Evolutionary conservation across 176 grass and related monocot species (phyloP), one percentile per base, ranked within the genome.

Genomic region (Hsuehochloa calcarea): DNA sequence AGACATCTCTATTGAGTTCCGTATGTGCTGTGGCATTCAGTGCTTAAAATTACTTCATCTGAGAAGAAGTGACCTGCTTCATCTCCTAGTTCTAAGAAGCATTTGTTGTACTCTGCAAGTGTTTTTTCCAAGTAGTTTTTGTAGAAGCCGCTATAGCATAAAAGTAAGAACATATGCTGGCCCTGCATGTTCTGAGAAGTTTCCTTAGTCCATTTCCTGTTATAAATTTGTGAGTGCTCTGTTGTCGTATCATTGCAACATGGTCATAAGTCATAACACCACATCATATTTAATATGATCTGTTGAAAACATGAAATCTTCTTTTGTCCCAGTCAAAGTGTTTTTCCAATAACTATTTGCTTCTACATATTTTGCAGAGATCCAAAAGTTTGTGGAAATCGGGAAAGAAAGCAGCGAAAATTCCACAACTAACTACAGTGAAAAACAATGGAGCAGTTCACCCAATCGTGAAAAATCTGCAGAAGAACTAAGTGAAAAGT

Each of bases 341-440:
- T 51, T 59, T 79, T 76, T 60, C n/a, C 13, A 51, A 49, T 80
- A 79, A 83, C 14, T 83, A 37, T 22, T 82, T 78, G 12, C 22
- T 59, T 45, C 14, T 80, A 72, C 58, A 43, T 88, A 61, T 88
- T 67, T 80, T 84, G 41, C 89, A 99, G 96, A 95, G 84, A 87
- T 99, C 50, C 77, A 88, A 87, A 96, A 86, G 52, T 82, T 95
- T 60, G 67, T 83, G 68, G 90, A 91, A 71, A 90, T 96, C 29
- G 73, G 84, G 54, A 82, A 84, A 78, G 93, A 86, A 58, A 55
- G 61, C 6, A 73, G 69, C 1, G 88, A 86, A 31, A 59, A 84
- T 72, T 90, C 70, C 14, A 75, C 80, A 45, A 77, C 15, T 56
- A 47, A 91, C 76, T 62, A 44, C 8, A 84, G 87, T 90, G 91